Conservation (phyloP, 345 rosid genomes). For the Eucalyptus cloeziana region DNA sequence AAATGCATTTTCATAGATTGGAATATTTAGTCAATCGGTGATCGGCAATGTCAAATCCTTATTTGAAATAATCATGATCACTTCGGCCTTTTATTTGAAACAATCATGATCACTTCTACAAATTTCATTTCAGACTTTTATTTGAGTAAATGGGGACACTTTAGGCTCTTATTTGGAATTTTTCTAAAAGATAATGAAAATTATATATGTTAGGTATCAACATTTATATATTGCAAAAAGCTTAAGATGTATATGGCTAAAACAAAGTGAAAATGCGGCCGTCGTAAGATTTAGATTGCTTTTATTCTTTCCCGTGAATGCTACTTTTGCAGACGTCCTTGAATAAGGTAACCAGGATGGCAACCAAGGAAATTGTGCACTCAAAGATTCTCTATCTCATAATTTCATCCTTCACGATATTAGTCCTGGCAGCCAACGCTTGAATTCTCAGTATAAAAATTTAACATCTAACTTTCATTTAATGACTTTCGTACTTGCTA, state of each 20-base stretch:
- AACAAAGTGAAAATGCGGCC: not conserved
- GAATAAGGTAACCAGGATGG: not conserved
- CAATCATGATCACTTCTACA: no score
- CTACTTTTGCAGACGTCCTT: not conserved
- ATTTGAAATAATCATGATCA: no score
- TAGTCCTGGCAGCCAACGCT: not conserved
- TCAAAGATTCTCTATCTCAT: not conserved
- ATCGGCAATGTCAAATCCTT: accelerated
- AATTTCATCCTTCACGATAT: not conserved
- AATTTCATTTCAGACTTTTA: no score
- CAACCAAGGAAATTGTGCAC: not conserved
- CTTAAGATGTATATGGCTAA: not conserved
- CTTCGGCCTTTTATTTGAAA: accelerated
- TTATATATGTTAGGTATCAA: not conserved
- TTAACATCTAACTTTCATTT: not conserved
- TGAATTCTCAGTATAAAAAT: not conserved
- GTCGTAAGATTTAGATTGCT: not conserved
- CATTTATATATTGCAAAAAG: not conserved
- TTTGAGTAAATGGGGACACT: no score
- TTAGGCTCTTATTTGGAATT: accelerated
- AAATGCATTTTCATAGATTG: no score
- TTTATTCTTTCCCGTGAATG: not conserved
- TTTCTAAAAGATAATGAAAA: not conserved
- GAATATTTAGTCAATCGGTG: accelerated
- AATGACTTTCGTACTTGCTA: not conserved